These are phyloP conservation scores for Rosa lucieae DNA, from an alignment of 306 rosid species.

Conservation along the genomic window DNA sequence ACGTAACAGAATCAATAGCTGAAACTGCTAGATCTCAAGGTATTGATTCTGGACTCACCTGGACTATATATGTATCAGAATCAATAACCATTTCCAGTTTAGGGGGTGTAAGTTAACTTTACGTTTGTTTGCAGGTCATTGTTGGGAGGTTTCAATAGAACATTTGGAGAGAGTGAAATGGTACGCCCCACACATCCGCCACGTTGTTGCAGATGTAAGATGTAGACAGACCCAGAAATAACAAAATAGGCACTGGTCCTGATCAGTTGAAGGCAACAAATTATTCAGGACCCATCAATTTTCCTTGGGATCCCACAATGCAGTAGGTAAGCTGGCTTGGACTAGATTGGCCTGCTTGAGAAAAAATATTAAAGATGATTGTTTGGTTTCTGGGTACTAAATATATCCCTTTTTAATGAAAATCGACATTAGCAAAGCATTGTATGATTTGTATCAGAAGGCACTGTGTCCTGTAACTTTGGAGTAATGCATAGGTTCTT, in stretches of 20 bases:
- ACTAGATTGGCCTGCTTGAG: not conserved
- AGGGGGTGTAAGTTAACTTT: not conserved
- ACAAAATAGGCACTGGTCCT: not conserved
- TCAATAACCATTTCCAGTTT: not conserved
- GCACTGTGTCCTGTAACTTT: not conserved
- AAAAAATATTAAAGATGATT: not conserved
- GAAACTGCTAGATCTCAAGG: conserved; percentile 83
- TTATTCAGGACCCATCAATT: not conserved
- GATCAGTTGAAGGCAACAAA: conserved; percentile 10
- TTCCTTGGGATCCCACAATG: not conserved
- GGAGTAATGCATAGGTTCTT: not conserved
- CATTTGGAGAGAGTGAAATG: conserved; percentile 90
- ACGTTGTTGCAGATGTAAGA: conserved; percentile 77
- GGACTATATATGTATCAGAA: not conserved
- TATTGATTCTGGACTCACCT: conserved; percentile 15
- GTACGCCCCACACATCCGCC: conserved; percentile 95
- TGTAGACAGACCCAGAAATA: conserved; percentile 49
- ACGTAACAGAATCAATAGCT: conserved; percentile 51
- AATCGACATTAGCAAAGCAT: not conserved
- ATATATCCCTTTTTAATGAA: not conserved
- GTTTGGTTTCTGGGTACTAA: not conserved
- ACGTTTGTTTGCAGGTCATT: conserved; percentile 47
- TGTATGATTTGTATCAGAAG: not conserved
- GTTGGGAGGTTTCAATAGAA: conserved; percentile 73
- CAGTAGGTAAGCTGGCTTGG: not conserved